Conservation (phyloP, 208 protist species). For the Crithidia sp. region DNA sequence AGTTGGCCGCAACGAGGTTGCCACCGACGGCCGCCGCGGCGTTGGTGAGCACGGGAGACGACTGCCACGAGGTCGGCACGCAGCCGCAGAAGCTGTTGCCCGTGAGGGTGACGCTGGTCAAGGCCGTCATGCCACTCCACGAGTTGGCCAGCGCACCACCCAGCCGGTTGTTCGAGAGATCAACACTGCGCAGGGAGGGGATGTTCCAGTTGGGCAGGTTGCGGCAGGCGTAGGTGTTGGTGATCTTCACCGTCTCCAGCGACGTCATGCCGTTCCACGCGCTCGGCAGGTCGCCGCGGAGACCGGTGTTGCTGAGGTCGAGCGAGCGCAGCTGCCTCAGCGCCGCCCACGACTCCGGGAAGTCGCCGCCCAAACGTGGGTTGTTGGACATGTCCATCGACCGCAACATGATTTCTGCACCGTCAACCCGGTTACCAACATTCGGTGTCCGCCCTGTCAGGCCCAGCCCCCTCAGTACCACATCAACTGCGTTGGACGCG, state of each 20-base stretch:
- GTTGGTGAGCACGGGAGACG: constrained; percentile 14
- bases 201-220: constrained; percentile 25
- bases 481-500: background rate
- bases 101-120: constrained; percentile 2
- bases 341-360: background rate
- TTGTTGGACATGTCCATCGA: constrained; percentile 23
- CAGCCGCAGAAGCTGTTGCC: constrained; percentile 14
- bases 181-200: background rate
- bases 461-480: constrained; percentile 9
- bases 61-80: constrained; percentile 9
- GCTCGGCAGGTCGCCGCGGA: constrained; percentile 7
- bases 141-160: constrained; percentile 11
- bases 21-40: background rate
- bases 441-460: constrained; percentile 8
- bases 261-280: background rate
- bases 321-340: background rate
- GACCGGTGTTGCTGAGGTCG: constrained; percentile 3
- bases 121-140: constrained; percentile 6
- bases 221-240: constrained; percentile 6
- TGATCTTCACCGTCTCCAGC: background rate
- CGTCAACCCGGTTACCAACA: background rate
- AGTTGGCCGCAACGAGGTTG: background rate
- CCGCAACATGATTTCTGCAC: background rate
- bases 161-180: constrained; percentile 29
- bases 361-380: background rate